Evolutionary conservation across 2,329 filamentous ascomycete genomes (phyloP), one percentile per base, ranked within the genome.

Genomic region (Ophiostoma sp.): DNA sequence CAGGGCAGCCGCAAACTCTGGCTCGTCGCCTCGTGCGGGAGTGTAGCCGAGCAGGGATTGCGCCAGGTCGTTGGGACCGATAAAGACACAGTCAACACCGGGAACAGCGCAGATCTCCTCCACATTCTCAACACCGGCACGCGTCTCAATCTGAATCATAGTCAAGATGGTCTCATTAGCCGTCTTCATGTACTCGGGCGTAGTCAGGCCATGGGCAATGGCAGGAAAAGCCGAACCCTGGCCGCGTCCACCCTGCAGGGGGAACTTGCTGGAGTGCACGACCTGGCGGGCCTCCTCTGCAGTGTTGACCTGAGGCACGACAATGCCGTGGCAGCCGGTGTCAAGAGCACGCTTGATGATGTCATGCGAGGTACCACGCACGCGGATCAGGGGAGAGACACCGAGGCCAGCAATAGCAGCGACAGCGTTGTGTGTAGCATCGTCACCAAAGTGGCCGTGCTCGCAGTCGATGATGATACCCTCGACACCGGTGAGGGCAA

Each of bases 401-500:
- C 82, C 83, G 36, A 81, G 75, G 0, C 82, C 80, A 62, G 83
- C 79, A 74, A 85, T 83, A 6, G 83, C 85, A 8, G 83, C 82
- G 1, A 86, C 83, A 8, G 82, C 81, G 75, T 85, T 84, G 74
- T 86, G 81, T 84, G 85, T 85, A 11, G 81, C 79, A 20, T 79
- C 79, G 73, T 85, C 84, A 52, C 83, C 82, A 71, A 85, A 78
- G 72, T 82, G 83, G 10, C 84, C 84, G 74, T 86, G 84, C 74
- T 84, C 84, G 70, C 83, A 84, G 72, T 85, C 84, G 68, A 86
- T 78, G 67, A 83, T 81, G 65, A 85, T 79, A 68, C 81, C 82
- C 70, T 84, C 83, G 11, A 85, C 75, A 8, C 82, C 83, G 1
- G 83, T 83, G 64, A 81, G 75, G 10, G 83, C 79, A 11, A 85